Percentiles rank a stretch among this genome's conserved stretches.
phyloP scores from a whole-genome alignment of 768 basidiomycete species.

The Tylopilus rubrobrunneus region DNA sequence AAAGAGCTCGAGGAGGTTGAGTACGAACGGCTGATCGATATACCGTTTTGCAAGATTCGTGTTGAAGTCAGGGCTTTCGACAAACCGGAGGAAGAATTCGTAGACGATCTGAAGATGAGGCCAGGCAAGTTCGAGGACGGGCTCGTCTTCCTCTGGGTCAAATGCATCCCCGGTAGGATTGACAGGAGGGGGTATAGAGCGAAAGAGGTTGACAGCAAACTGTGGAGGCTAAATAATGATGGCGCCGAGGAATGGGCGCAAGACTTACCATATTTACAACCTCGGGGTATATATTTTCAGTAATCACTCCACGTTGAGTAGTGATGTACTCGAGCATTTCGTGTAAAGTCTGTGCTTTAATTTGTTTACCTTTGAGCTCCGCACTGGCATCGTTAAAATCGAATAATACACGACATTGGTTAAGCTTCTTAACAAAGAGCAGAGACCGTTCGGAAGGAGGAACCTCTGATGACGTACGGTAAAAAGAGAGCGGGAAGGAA shows the following conservation, averaged over 20 bases:
- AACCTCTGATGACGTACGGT: conserved; percentile 56
- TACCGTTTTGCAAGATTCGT: conserved; percentile 96
- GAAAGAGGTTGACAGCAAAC: conserved; percentile 98
- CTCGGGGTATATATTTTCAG: conserved; percentile 97
- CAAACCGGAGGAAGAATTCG: conserved; percentile 98
- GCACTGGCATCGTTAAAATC: conserved; percentile 98
- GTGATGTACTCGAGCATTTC: conserved; percentile 99
- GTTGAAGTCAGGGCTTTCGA: conserved; percentile 97
- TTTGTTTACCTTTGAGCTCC: conserved; percentile 95
- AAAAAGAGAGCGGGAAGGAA: conserved; percentile 7
- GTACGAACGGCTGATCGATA: conserved; percentile 93
- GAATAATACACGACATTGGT: conserved; percentile 95
- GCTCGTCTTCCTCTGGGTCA: conserved; percentile 99
- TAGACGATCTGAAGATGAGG: conserved; percentile 99
- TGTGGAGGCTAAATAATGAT: conserved; percentile 31
- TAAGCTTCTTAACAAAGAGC: conserved; percentile 90
- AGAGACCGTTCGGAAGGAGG: conserved; percentile 82
- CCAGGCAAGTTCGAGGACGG: conserved; percentile 98
- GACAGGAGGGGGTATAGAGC: conserved; percentile 98
- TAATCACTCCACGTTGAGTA: conserved; percentile 92
- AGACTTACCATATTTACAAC: conserved; percentile 90
- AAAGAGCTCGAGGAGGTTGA: conserved; percentile 95
- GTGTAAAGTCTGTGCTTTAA: conserved; percentile 95
- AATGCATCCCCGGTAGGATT: conserved; percentile 98
- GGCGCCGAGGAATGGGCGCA: neutral